Conservation (phyloP, 2,329 filamentous ascomycete species). For the Botrytis hyacinthi region DNA sequence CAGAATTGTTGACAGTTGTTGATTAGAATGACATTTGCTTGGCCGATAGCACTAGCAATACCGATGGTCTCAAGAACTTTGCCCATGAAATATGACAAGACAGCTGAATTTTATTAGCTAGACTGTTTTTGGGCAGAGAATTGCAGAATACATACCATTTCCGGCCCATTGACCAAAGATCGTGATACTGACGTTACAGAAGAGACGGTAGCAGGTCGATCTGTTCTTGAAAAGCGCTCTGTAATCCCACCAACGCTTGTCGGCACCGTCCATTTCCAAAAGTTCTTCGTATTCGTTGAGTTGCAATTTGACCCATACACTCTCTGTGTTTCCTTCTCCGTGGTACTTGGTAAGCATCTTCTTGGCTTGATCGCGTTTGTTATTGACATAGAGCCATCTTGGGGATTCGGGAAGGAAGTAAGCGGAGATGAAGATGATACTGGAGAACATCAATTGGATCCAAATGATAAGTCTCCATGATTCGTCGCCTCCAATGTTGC, state of each 20-base stretch:
- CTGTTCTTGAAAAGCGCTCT: constrained; percentile 51
- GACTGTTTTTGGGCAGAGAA: background rate
- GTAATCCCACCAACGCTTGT: constrained; percentile 58
- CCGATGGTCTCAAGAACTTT: constrained; percentile 53
- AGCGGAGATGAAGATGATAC: constrained; percentile 47
- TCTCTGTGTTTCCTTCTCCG: constrained; percentile 50
- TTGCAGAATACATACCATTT: constrained; percentile 30
- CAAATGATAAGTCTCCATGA: constrained; percentile 55
- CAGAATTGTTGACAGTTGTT: constrained; percentile 55
- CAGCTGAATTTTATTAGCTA: constrained; percentile 30
- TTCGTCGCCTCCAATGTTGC: constrained; percentile 41
- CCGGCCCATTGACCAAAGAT: constrained; percentile 53
- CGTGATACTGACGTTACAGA: constrained; percentile 51
- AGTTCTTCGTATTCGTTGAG: constrained; percentile 50
- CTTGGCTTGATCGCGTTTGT: constrained; percentile 51
- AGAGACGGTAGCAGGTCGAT: constrained; percentile 49
- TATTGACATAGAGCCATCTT: constrained; percentile 58
- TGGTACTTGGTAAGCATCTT: constrained; percentile 55
- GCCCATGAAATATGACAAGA: constrained; percentile 54
- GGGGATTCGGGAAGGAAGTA: constrained; percentile 62
- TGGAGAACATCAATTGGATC: constrained; percentile 46
- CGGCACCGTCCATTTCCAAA: constrained; percentile 48
- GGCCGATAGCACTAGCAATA: constrained; percentile 46
- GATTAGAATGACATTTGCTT: constrained; percentile 54
- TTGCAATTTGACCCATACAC: constrained; percentile 52